A percentile compares a stretch with the other conserved stretches of the same genome.
Conservation (phyloP, 2,329 filamentous ascomycete genomes). For the Monosporascus sp. region DNA sequence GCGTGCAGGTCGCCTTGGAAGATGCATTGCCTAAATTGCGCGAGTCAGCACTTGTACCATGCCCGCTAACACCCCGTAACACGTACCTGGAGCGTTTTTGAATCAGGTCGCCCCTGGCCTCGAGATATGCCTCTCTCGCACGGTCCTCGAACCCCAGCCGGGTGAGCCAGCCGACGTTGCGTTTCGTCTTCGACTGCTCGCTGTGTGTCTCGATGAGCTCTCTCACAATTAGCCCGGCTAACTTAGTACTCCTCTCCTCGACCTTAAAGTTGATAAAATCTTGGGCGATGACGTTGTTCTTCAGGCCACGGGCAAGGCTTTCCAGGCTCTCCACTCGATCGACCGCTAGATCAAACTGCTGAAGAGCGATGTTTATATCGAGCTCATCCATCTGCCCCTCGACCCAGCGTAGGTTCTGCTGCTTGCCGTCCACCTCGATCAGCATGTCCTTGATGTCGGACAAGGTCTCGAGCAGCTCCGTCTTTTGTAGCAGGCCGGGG, state of each 20-base stretch:
- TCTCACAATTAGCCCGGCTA: constrained; percentile 71
- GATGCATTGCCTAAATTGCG: constrained; percentile 67
- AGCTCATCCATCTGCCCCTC: constrained; percentile 93
- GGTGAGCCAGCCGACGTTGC: constrained; percentile 78
- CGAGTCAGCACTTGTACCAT: constrained; percentile 13
- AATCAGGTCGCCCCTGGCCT: constrained; percentile 71
- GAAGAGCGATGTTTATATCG: constrained; percentile 91
- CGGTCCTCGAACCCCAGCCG: constrained; percentile 86
- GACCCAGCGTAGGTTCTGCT: constrained; percentile 93
- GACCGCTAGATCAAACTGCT: constrained; percentile 82
- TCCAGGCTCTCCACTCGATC: constrained; percentile 79
- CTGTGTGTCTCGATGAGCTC: constrained; percentile 74
- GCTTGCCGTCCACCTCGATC: constrained; percentile 93
- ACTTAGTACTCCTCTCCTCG: constrained; percentile 72
- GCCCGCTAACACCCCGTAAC: neutral
- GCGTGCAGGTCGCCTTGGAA: constrained; percentile 90
- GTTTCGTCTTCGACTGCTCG: constrained; percentile 70
- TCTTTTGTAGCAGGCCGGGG: constrained; percentile 70
- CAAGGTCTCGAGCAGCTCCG: constrained; percentile 71
- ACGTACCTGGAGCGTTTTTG: constrained; percentile 74
- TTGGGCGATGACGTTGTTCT: constrained; percentile 81
- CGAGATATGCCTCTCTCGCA: constrained; percentile 80
- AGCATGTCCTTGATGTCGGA: constrained; percentile 81
- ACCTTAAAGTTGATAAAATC: constrained; percentile 91
- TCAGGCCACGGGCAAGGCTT: constrained; percentile 70